A percentile compares a stretch with the other conserved stretches of the same genome.
Conservation (phyloP, 202 grass and related monocot genomes). For the Musa balbisiana region DNA sequence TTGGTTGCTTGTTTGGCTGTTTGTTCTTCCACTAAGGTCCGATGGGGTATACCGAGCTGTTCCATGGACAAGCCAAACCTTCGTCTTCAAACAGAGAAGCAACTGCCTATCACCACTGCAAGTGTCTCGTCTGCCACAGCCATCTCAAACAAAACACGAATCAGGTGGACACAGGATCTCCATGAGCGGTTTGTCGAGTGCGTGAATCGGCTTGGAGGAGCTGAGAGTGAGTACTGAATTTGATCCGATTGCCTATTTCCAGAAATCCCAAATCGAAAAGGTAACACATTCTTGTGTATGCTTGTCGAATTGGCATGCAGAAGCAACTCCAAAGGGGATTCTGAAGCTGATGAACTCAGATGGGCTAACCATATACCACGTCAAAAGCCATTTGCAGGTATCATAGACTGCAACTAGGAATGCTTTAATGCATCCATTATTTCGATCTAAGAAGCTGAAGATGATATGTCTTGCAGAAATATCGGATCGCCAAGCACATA, state of each 20-base stretch:
- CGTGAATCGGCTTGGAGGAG: constrained; percentile 67
- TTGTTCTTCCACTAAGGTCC: constrained; percentile 26
- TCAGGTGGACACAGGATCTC: constrained; percentile 87
- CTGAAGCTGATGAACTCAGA: constrained; percentile 80
- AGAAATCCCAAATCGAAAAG: no score
- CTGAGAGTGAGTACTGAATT: constrained; percentile 45
- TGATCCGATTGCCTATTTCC: neutral
- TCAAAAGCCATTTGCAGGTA: constrained; percentile 96
- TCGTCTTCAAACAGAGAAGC: constrained; percentile 28
- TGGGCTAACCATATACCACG: constrained; percentile 78
- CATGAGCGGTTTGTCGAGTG: constrained; percentile 84
- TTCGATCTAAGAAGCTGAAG: neutral
- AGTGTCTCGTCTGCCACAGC: constrained; percentile 4
- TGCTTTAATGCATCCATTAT: neutral
- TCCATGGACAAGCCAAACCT: constrained; percentile 25
- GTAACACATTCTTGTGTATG: no score
- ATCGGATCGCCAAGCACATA: constrained; percentile 63
- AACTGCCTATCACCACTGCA: constrained; percentile 4
- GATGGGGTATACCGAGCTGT: constrained; percentile 20
- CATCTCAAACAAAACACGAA: constrained; percentile 54
- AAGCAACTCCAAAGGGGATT: constrained; percentile 82
- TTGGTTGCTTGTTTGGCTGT: constrained; percentile 7
- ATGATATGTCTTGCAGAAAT: constrained; percentile 50
- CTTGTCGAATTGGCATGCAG: constrained; percentile 23
- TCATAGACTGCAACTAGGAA: neutral